Conservation (phyloP, 2,329 filamentous ascomycete species). For the Fusarium stilboides region DNA sequence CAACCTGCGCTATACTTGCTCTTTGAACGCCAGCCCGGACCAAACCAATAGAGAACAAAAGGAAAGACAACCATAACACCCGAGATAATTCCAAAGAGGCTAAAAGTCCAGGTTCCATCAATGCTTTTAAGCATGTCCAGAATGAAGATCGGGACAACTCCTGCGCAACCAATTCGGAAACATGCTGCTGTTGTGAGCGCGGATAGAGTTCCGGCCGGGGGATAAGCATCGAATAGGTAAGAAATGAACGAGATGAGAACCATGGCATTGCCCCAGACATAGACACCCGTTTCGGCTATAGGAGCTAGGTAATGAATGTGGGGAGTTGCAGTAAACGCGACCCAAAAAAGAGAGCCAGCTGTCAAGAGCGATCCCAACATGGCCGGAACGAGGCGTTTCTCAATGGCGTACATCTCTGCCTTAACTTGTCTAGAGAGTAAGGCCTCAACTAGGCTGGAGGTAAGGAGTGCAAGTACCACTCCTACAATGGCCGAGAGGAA, state of each 20-base stretch:
- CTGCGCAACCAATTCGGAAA: conserved; percentile 8
- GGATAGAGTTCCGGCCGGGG: neutral
- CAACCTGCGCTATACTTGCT: neutral
- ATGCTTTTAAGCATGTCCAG: conserved; percentile 6
- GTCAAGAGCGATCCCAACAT: conserved; percentile 4
- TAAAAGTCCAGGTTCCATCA: conserved; percentile 6
- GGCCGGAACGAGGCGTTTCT: neutral
- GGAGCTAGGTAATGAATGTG: conserved; percentile 10
- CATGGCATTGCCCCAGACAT: conserved; percentile 12
- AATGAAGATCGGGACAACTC: conserved; percentile 7
- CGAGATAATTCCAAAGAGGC: conserved; percentile 10
- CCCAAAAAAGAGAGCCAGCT: conserved; percentile 4
- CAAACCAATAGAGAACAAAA: conserved; percentile 9
- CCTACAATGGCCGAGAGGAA: neutral
- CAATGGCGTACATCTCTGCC: neutral
- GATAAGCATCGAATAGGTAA: conserved; percentile 12
- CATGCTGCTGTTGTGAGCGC: conserved; percentile 11
- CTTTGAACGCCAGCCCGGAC: neutral
- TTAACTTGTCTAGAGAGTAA: neutral
- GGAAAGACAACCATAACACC: conserved; percentile 6
- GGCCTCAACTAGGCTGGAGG: neutral
- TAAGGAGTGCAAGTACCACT: neutral
- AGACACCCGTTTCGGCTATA: neutral
- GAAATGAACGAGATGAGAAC: conserved; percentile 13
- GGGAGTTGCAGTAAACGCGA: neutral